phyloP scores from a whole-genome alignment of 2,329 filamentous ascomycete species.

The Arthrobotrys conoides region DNA sequence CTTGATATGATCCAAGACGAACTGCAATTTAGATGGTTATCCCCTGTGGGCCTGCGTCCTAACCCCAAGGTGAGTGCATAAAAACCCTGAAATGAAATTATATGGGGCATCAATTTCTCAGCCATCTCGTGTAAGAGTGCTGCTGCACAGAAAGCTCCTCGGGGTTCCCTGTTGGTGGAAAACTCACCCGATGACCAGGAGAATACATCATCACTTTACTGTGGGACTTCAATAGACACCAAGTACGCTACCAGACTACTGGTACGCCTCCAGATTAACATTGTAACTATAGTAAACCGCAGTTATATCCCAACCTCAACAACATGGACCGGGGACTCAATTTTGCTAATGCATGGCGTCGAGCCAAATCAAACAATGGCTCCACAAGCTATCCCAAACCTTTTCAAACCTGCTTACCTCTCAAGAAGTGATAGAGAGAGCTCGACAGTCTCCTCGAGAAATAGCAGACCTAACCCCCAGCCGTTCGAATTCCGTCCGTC shows the following conservation, averaged over 20 bases:
- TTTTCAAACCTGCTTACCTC: constrained; percentile 54
- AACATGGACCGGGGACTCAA: constrained; percentile 45
- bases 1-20: constrained; percentile 45
- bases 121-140: constrained; percentile 51
- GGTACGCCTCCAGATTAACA: constrained; percentile 53
- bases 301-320: constrained; percentile 58
- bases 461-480: constrained; percentile 50
- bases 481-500: constrained; percentile 37
- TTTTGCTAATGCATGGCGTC: constrained; percentile 59
- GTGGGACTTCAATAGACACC: constrained; percentile 57
- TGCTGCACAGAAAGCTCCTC: constrained; percentile 53
- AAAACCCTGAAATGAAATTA: constrained; percentile 60
- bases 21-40: constrained; percentile 59
- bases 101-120: constrained; percentile 54
- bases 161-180: constrained; percentile 51
- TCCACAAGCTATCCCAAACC: constrained; percentile 51
- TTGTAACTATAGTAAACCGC: constrained; percentile 55
- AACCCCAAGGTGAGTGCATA: constrained; percentile 59
- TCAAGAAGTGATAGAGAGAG: constrained; percentile 26
- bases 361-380: constrained; percentile 53
- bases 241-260: constrained; percentile 54
- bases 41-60: constrained; percentile 56
- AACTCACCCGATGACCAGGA: constrained; percentile 39
- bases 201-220: constrained; percentile 52
- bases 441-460: constrained; percentile 45